Evolutionary conservation across 2,329 filamentous ascomycete species (phyloP).

Genomic region (Graphilbum fragrans): DNA sequence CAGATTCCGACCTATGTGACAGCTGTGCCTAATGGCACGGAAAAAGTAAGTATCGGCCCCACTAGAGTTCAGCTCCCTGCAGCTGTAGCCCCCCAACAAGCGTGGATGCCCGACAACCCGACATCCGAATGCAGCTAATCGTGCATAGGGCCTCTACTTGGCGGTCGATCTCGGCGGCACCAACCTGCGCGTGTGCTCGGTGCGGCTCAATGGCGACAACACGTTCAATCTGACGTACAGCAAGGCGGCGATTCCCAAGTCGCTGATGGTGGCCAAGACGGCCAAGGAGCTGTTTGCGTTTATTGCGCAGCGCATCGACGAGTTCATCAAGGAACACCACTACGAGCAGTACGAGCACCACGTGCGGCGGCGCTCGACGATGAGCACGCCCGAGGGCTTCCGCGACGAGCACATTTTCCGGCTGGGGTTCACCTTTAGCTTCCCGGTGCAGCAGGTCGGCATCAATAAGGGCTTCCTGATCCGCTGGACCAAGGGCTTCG

Average conservation of each 20-base stretch:
- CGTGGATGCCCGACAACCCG: too few relatives aligned
- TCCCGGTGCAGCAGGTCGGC: constrained; percentile 84
- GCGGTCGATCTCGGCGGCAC: constrained; percentile 97
- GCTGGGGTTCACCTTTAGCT: constrained; percentile 97
- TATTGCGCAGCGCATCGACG: constrained; percentile 82
- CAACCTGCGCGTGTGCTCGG: constrained; percentile 95
- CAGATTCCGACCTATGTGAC: constrained; percentile 98
- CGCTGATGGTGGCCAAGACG: constrained; percentile 82
- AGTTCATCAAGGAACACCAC: constrained; percentile 79
- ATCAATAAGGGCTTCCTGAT: constrained; percentile 94
- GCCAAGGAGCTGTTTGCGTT: constrained; percentile 83
- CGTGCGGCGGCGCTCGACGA: constrained; percentile 49
- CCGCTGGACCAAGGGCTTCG: constrained; percentile 97
- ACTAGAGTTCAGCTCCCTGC: too few relatives aligned
- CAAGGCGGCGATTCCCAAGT: constrained; percentile 81
- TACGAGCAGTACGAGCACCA: constrained; percentile 71
- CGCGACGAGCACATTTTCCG: constrained; percentile 73
- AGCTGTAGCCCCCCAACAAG: not conserved
- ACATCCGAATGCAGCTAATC: too few relatives aligned
- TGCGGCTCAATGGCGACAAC: constrained; percentile 84
- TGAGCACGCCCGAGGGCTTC: constrained; percentile 45
- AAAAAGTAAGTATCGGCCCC: constrained; percentile 60
- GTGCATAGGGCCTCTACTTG: constrained; percentile 71
- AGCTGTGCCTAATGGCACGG: constrained; percentile 87
- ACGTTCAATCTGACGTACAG: constrained; percentile 89